Evolutionary conservation across 805 yeast genomes (phyloP).

Genomic region (Metschnikowia picachoensis): DNA sequence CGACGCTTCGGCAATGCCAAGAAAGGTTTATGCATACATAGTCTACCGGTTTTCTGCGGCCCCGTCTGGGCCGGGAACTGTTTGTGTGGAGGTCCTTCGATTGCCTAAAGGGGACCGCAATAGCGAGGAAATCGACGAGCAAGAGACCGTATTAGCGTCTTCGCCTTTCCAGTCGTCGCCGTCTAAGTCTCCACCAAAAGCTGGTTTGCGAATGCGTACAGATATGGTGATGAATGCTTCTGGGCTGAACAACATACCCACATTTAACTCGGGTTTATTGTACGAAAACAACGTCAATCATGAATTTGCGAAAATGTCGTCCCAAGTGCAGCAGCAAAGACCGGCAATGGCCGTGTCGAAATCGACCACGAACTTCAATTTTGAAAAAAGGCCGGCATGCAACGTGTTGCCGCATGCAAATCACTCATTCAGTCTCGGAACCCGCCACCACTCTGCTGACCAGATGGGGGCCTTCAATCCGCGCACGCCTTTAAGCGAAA

Average conservation of each 20-base stretch:
- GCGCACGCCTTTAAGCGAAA: too few species aligned
- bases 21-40: conserved; percentile 8
- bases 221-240: background rate
- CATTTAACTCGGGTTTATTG: conserved; percentile 25
- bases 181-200: conserved; percentile 21
- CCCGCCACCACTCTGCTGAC: conserved; percentile 17
- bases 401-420: conserved; percentile 1
- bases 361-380: conserved; percentile 7
- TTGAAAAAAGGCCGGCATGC: conserved; percentile 2
- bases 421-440: conserved; percentile 1
- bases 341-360: conserved; percentile 3
- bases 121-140: conserved; percentile 19
- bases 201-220: conserved; percentile 17
- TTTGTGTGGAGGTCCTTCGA: background rate
- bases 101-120: conserved; percentile 1
- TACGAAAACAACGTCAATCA: conserved; percentile 10
- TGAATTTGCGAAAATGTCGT: background rate
- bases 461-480: conserved; percentile 10
- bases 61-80: background rate
- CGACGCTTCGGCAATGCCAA: conserved; percentile 16
- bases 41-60: conserved; percentile 11
- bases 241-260: conserved; percentile 37
- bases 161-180: conserved; percentile 39
- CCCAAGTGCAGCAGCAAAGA: background rate
- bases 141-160: conserved; percentile 40